Evolutionary conservation across 495 filamentous ascomycete genomes (phyloP), one percentile per base, ranked within the genome.

Genomic region (Lasiosphaeris hirsuta): DNA sequence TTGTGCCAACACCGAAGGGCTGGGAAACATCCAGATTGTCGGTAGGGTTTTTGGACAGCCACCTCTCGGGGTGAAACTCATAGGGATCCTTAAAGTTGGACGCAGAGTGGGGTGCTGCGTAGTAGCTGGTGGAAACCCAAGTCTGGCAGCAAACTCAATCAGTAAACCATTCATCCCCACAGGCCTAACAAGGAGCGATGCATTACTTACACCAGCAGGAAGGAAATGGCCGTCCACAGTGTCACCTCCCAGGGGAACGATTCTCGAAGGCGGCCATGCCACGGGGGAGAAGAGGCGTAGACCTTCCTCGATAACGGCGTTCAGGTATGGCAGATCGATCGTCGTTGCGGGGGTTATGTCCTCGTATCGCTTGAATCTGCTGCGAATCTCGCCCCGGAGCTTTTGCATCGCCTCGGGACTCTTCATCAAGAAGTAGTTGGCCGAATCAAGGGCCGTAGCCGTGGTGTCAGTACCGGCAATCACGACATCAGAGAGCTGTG

Each of bases 401-500:
- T 69, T 77, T 7, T 60, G 13, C 17, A 69, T 17, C 0, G 46
- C 56, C 0, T 49, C 44, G 0, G 73, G 69, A 37, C 69, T 64
- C 2, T 45, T 65, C 1, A 76, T 54, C 0, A 81, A 40, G 34
- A 64, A 72, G 40, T 71, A 78, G 0, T 72, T 66, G 0, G 65
- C 54, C 0, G 71, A 73, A 1, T 75, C 67, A 0, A 83, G 59
- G 0, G 69, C 34, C 0, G 72, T 77, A 0, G 77, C 77, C 0
- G 74, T 79, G 0, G 79, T 82, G 52, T 81, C 80, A 36, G 65
- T 72, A 0, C 81, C 81, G 0, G 79, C 80, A 18, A 74, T 65
- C 7, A 69, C 54, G 4, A 66, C 38, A 19, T 66, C 64, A 3
- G 63, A 66, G 10, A 63, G 17, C 33, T 69, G 64, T 10, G 66